Evolutionary conservation across 306 rosid genomes (phyloP).

Genomic region (Ochetophila trinervis): DNA sequence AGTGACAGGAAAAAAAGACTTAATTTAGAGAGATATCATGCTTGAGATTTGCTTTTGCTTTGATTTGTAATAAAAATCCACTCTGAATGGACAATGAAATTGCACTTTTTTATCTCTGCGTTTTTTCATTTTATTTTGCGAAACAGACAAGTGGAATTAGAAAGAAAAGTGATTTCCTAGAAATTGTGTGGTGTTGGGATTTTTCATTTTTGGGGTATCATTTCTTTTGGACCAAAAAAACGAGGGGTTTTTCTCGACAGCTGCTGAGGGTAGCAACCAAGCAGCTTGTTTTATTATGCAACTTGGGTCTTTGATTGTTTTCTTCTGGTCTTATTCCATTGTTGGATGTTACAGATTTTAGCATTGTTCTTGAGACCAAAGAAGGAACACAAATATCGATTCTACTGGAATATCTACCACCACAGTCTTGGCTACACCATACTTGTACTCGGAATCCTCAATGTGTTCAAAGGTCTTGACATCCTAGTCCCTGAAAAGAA

Average conservation of each 20-base stretch:
- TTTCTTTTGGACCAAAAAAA: too few species aligned
- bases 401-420: conserved; percentile 82
- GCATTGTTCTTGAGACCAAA: conserved; percentile 75
- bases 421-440: conserved; percentile 63
- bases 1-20: background rate
- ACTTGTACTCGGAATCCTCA: conserved; percentile 52
- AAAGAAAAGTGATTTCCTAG: background rate
- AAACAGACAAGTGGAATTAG: background rate
- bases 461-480: conserved; percentile 63
- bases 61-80: background rate
- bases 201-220: background rate
- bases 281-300: conserved; percentile 2
- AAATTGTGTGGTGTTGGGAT: background rate
- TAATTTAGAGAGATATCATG: background rate
- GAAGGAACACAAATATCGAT: conserved; percentile 67
- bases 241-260: background rate
- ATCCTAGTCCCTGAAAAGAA: conserved; percentile 49
- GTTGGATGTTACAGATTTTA: conserved; percentile 44
- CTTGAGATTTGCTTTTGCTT: background rate
- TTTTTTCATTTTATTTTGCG: background rate
- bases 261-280: background rate
- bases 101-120: background rate
- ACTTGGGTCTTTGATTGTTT: background rate
- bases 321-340: conserved; percentile 5
- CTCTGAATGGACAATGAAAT: background rate